A percentile compares a stretch with the other conserved stretches of the same genome.
phyloP scores from a whole-genome alignment of 2,329 filamentous ascomycete species.

The Alternaria tenuissima region DNA sequence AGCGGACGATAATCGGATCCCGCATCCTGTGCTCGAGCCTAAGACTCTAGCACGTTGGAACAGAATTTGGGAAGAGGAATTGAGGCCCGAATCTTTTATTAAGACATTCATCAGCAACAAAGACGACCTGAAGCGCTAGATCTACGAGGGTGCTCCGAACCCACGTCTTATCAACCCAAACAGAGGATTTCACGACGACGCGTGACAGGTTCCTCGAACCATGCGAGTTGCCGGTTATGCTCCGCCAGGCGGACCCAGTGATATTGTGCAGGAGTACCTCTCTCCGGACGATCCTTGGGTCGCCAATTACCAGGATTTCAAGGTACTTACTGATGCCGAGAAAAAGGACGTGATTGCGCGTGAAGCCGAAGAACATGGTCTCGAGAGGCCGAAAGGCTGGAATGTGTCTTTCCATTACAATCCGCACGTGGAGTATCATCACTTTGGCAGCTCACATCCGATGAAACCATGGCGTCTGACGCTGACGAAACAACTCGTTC shows the following conservation, averaged over 20 bases:
- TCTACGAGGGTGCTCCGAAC: slow-evolving; percentile 14
- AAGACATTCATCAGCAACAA: slow-evolving; percentile 22
- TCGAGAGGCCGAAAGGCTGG: slow-evolving; percentile 83
- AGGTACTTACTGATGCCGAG: slow-evolving; percentile 39
- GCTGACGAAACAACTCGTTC: slow-evolving; percentile 91
- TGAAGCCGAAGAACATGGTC: slow-evolving; percentile 69
- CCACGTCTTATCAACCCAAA: neutral
- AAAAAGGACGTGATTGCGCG: slow-evolving; percentile 62
- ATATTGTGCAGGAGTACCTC: slow-evolving; percentile 49
- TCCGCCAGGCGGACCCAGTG: slow-evolving; percentile 33
- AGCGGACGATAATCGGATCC: neutral
- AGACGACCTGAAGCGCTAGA: slow-evolving; percentile 25
- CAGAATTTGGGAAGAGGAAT: slow-evolving; percentile 9
- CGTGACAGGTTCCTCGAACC: neutral
- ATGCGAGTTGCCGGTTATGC: slow-evolving; percentile 33
- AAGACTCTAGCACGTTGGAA: slow-evolving; percentile 10
- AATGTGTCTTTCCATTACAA: slow-evolving; percentile 96
- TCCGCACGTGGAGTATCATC: slow-evolving; percentile 91
- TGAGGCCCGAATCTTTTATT: slow-evolving; percentile 9
- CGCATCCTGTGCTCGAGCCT: neutral
- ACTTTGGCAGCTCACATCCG: slow-evolving; percentile 95
- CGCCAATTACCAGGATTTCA: slow-evolving; percentile 43
- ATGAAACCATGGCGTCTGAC: slow-evolving; percentile 99
- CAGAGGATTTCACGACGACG: neutral
- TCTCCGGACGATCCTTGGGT: slow-evolving; percentile 39